These are phyloP conservation scores for Cardiosporidium cionae DNA, from an alignment of 169 alveolate species.

Conservation along the genomic window DNA sequence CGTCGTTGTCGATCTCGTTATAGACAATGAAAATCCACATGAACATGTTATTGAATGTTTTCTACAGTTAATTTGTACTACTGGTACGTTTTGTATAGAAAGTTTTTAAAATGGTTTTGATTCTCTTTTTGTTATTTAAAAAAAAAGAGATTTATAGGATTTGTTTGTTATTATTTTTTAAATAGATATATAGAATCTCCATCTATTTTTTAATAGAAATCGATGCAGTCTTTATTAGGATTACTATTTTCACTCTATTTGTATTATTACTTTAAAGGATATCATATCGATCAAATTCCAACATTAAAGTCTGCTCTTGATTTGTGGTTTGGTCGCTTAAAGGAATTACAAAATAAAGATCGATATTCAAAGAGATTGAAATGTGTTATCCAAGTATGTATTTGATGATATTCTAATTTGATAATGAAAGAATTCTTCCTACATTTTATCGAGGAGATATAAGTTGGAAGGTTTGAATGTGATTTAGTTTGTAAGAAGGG, in stretches of 20 bases:
- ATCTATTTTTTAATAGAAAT: not conserved
- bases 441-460: too few species aligned
- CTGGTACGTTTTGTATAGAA: conserved; percentile 48
- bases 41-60: conserved; percentile 80
- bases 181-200: not conserved
- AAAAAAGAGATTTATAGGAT: too few species aligned
- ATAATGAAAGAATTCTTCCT: too few species aligned
- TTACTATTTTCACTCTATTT: not conserved
- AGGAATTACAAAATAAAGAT: conserved; percentile 60
- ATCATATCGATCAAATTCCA: conserved; percentile 72
- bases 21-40: conserved; percentile 70
- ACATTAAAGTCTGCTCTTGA: conserved; percentile 66
- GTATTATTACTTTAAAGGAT: conserved; percentile 32
- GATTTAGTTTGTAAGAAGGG: too few species aligned
- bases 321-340: conserved; percentile 80
- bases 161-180: not conserved
- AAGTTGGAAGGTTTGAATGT: too few species aligned
- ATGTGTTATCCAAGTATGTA: conserved; percentile 56
- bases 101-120: too few species aligned
- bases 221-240: not conserved
- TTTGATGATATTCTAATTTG: too few species aligned
- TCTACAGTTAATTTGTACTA: conserved; percentile 70
- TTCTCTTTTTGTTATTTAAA: too few species aligned
- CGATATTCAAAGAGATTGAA: conserved; percentile 73
- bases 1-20: conserved; percentile 75